Evolutionary conservation across 108 stramenopile genomes (phyloP).

Genomic region (Skeletonema costatum): DNA sequence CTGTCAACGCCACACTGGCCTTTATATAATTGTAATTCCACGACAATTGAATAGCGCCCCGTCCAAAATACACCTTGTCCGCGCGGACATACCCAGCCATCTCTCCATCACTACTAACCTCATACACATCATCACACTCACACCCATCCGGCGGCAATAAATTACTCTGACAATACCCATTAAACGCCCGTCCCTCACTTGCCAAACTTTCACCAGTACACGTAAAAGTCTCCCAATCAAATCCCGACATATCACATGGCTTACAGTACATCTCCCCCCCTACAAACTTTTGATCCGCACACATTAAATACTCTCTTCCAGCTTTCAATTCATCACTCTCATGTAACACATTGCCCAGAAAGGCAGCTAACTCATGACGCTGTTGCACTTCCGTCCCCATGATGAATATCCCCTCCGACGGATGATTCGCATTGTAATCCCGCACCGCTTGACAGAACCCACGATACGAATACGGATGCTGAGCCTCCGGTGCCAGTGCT

Average conservation of each 20-base stretch:
- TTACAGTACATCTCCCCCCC: slow-evolving; percentile 43
- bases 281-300: slow-evolving; percentile 18
- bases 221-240: slow-evolving; percentile 37
- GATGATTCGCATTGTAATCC: slow-evolving; percentile 12
- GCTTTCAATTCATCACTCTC: slow-evolving; percentile 13
- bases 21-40: slow-evolving; percentile 54
- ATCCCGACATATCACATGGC: slow-evolving; percentile 28
- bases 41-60: slow-evolving; percentile 45
- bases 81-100: slow-evolving; percentile 42
- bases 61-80: slow-evolving; percentile 34
- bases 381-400: slow-evolving; percentile 5
- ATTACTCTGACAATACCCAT: slow-evolving; percentile 45
- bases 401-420: slow-evolving; percentile 4
- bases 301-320: slow-evolving; percentile 37
- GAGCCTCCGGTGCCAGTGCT: slow-evolving; percentile 5
- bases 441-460: slow-evolving; percentile 10
- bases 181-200: slow-evolving; percentile 31
- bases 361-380: slow-evolving; percentile 18
- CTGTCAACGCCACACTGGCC: slow-evolving; percentile 40
- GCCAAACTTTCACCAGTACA: slow-evolving; percentile 26
- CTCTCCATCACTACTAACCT: background rate
- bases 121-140: slow-evolving; percentile 46
- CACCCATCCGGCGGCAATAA: slow-evolving; percentile 47
- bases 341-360: slow-evolving; percentile 18
- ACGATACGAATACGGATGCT: slow-evolving; percentile 11